A percentile compares a stretch with the other conserved stretches of the same genome.
phyloP scores from a whole-genome alignment of 768 basidiomycete species.

The Terana coerulea region DNA sequence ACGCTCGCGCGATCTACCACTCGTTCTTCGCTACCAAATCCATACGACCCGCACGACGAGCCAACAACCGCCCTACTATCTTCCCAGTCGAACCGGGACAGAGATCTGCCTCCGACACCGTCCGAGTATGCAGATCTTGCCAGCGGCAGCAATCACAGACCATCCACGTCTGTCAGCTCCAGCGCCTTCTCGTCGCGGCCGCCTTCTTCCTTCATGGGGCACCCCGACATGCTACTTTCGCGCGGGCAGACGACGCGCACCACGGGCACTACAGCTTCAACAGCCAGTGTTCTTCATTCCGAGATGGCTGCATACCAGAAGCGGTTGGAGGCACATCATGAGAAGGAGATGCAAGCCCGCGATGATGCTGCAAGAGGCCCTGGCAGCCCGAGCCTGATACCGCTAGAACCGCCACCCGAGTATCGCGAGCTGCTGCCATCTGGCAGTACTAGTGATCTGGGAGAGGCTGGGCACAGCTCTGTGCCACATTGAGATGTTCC shows the following conservation, averaged over 20 bases:
- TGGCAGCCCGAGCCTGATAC: slow-evolving; percentile 11
- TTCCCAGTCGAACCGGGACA: not conserved
- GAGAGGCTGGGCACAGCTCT: not conserved
- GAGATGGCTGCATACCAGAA: slow-evolving; percentile 23
- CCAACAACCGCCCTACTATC: not conserved
- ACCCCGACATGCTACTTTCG: not conserved
- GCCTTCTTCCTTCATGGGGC: not conserved
- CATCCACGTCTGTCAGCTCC: not conserved
- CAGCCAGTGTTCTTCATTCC: slow-evolving; percentile 11
- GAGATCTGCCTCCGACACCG: slow-evolving; percentile 4
- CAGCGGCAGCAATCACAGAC: not conserved
- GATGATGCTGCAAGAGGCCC: slow-evolving; percentile 1
- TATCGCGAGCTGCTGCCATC: slow-evolving; percentile 7
- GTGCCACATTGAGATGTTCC: not conserved
- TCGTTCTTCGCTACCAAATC: slow-evolving; percentile 14
- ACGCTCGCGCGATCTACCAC: slow-evolving; percentile 1
- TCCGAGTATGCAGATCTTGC: not conserved
- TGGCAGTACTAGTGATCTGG: slow-evolving; percentile 4
- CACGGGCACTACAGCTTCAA: slow-evolving; percentile 6
- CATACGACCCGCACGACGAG: slow-evolving; percentile 4
- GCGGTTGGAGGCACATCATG: slow-evolving; percentile 22
- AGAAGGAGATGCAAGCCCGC: slow-evolving; percentile 16
- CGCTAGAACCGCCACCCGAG: slow-evolving; percentile 19
- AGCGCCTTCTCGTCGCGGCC: not conserved
- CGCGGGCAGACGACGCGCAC: slow-evolving; percentile 4